Evolutionary conservation across 805 yeast genomes (phyloP), one percentile per base, ranked within the genome.

Genomic region (Barnettozyma siamensis): DNA sequence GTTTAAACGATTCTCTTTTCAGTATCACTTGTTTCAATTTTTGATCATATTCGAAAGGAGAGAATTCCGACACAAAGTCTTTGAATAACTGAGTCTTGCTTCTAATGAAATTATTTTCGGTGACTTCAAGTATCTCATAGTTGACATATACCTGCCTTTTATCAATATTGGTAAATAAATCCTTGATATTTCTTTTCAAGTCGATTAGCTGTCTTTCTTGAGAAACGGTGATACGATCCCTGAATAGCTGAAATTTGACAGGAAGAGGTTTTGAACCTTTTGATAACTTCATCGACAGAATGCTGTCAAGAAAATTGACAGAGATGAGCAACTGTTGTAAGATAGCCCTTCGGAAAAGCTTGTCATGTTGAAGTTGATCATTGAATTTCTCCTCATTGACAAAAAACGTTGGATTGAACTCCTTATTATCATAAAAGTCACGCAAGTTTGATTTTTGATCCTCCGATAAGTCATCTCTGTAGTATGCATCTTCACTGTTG

Each of bases 311-410:
- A n/a, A 39, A 45, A 3, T 37, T 21, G 6, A 20, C 5, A 2
- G 41, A 6, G 9, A 49, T 43, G 13, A 33, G 21, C 1, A 43
- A 29, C 26, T 43, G 46, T 9, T 33, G 33, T 9, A 45, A 31
- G 5, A 49, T 35, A 0, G 41, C 30, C 37, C 48, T 48, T 42
- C 60, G 43, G 15, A 54, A 38, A 7, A 40, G 23, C 1, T 31
- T 21, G 37, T 56, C 55, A 4, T 34, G 33, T 13, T 37, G 38
- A 10, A 56, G 31, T 20, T 52, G 55, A 6, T 47, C 46, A 6
- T 18, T 11, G 35, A 56, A 50, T 16, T 44, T 45, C 0, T 30
- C 37, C 28, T 43, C 44, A 13, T 33, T 46, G 13, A 51, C 36
- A 16, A 45, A 44, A 31, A 44, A 49, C 9, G 44, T 41, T 9